Evolutionary conservation across 305 asterid genomes (phyloP).

Genomic region (Petunia hybrid): DNA sequence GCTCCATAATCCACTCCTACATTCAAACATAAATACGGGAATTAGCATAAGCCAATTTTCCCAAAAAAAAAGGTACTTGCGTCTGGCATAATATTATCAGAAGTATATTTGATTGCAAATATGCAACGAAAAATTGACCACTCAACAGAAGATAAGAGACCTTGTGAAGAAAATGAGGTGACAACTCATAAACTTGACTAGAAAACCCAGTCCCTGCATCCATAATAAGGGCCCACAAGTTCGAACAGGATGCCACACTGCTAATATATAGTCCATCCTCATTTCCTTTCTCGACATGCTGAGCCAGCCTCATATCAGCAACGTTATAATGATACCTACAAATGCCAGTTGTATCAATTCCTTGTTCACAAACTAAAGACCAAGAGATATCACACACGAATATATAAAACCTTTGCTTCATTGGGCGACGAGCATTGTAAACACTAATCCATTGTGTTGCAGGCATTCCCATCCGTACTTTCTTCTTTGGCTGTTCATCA

Average conservation of each 20-base stretch:
- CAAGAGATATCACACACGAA: neutral
- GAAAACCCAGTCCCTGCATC: conserved; percentile 80
- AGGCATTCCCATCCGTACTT: conserved; percentile 82
- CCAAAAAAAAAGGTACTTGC: neutral
- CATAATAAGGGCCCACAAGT: conserved; percentile 79
- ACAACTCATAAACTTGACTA: conserved; percentile 67
- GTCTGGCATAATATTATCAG: neutral
- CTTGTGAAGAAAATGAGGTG: conserved; percentile 74
- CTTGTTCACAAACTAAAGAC: conserved; percentile 21
- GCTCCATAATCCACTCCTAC: conserved; percentile 79
- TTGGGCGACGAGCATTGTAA: conserved; percentile 88
- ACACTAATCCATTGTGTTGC: conserved; percentile 92
- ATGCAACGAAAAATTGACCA: conserved; percentile 17
- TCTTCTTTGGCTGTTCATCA: conserved; percentile 87
- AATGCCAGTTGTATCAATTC: conserved; percentile 29
- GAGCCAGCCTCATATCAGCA: conserved; percentile 60
- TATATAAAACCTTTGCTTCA: conserved; percentile 78
- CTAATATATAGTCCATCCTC: conserved; percentile 72
- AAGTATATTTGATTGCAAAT: neutral
- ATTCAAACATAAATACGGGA: conserved; percentile 26
- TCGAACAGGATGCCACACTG: conserved; percentile 68
- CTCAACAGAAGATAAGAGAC: conserved; percentile 41
- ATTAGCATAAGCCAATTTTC: conserved; percentile 14
- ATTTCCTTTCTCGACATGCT: conserved; percentile 71
- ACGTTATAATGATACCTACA: conserved; percentile 74